Evolutionary conservation across 805 yeast genomes (phyloP).

Genomic region (Candida piceae): DNA sequence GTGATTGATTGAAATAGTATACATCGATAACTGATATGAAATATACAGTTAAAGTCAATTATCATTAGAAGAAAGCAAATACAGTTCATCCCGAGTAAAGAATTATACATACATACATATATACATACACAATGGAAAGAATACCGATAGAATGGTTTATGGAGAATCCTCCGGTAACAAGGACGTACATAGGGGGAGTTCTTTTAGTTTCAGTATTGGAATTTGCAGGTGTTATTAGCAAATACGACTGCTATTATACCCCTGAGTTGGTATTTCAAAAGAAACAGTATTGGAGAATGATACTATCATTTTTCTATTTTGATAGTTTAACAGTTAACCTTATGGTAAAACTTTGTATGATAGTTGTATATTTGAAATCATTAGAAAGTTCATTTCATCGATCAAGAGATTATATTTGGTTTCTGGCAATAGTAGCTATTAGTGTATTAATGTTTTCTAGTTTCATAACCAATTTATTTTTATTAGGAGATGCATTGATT

Average conservation of each 20-base stretch:
- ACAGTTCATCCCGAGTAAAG: too few species aligned
- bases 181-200: constrained; percentile 31
- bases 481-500: constrained; percentile 36
- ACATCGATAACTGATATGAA: too few species aligned
- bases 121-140: constrained; percentile 34
- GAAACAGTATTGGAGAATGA: constrained; percentile 33
- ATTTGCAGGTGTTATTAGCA: constrained; percentile 29
- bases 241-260: constrained; percentile 30
- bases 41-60: too few species aligned
- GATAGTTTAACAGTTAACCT: constrained; percentile 37
- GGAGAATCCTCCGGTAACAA: constrained; percentile 44
- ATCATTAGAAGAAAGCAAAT: too few species aligned
- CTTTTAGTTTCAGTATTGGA: constrained; percentile 30
- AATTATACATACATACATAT: too few species aligned
- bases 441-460: constrained; percentile 30
- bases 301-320: constrained; percentile 34
- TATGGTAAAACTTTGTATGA: constrained; percentile 29
- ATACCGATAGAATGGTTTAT: constrained; percentile 36
- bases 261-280: constrained; percentile 35
- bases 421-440: constrained; percentile 27
- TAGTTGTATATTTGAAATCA: constrained; percentile 34
- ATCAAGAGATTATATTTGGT: constrained; percentile 36
- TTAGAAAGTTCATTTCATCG: constrained; percentile 32
- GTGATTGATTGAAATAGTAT: too few species aligned
- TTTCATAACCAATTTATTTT: constrained; percentile 23